Evolutionary conservation across 495 filamentous ascomycete species (phyloP).

Genomic region (Aspergillus leporis): DNA sequence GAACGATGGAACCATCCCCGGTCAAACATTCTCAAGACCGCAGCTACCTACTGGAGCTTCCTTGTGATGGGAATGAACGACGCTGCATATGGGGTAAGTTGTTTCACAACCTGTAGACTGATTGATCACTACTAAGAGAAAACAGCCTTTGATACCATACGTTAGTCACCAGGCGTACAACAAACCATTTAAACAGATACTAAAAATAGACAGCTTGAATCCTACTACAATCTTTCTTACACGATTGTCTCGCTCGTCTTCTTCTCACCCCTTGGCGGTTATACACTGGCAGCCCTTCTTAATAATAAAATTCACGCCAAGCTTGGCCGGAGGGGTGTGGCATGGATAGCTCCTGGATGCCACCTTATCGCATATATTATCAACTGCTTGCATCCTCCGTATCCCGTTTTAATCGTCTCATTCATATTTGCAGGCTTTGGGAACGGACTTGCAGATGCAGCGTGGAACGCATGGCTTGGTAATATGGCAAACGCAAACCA

Average conservation of each 20-base stretch:
- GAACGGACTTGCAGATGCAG: conserved; percentile 63
- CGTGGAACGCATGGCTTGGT: conserved; percentile 67
- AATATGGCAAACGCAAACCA: conserved; percentile 64
- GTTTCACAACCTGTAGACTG: conserved; percentile 10
- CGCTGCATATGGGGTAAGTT: conserved; percentile 71
- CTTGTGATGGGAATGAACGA: conserved; percentile 82
- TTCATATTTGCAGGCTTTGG: conserved; percentile 62
- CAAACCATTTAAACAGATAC: not conserved
- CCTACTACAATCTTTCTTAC: conserved; percentile 59
- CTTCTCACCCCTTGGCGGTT: conserved; percentile 61
- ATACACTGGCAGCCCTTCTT: conserved; percentile 56
- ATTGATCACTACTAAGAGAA: conserved; percentile 1
- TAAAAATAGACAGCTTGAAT: conserved; percentile 48
- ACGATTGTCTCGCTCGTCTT: conserved; percentile 64
- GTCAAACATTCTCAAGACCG: conserved; percentile 63
- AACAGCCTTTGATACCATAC: conserved; percentile 62
- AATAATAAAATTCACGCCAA: conserved; percentile 57
- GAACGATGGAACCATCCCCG: conserved; percentile 68
- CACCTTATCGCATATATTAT: conserved; percentile 65
- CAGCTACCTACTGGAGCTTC: conserved; percentile 71
- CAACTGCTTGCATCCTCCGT: conserved; percentile 59
- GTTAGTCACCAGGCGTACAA: conserved; percentile 23
- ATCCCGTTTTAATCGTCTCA: conserved; percentile 57
- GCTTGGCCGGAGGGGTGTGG: conserved; percentile 74
- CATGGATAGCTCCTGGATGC: conserved; percentile 62